These are phyloP conservation scores for Raddia distichophylla DNA, from an alignment of 176 grass and related monocot species.

Conservation along the genomic window DNA sequence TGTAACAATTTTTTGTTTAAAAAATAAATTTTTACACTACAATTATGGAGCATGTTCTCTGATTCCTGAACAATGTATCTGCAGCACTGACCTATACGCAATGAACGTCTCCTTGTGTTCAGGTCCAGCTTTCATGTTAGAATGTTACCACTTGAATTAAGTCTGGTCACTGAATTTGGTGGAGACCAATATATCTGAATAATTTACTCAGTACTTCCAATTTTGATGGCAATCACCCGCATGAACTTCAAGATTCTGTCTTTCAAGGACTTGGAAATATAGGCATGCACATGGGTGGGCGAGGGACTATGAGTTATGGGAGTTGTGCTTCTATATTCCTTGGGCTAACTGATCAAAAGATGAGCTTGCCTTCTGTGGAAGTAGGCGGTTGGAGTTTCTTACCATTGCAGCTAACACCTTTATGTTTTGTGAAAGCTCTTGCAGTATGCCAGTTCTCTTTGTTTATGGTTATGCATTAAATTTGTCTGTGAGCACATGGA, in stretches of 20 bases:
- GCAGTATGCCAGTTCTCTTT: conserved; percentile 23
- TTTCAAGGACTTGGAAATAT: conserved; percentile 19
- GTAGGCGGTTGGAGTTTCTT: conserved; percentile 72
- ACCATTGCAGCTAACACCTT: conserved; percentile 56
- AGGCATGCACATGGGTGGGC: not conserved
- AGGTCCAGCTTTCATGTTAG: not conserved
- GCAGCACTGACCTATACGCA: no score
- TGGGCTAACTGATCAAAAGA: conserved; percentile 63
- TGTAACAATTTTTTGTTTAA: not conserved
- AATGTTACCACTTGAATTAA: conserved; percentile 60
- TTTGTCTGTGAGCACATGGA: conserved; percentile 15
- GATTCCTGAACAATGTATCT: not conserved
- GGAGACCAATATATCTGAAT: not conserved
- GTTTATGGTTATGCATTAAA: conserved; percentile 25
- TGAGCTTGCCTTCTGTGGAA: conserved; percentile 69
- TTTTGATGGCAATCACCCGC: conserved; percentile 5
- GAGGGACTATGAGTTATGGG: conserved; percentile 66
- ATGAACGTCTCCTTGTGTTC: not conserved
- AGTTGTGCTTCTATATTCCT: conserved; percentile 54
- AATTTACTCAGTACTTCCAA: no score
- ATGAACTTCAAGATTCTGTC: not conserved
- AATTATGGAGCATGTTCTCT: not conserved
- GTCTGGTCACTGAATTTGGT: conserved; percentile 7
- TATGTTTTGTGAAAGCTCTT: conserved; percentile 24
- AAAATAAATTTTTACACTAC: not conserved